phyloP scores from a whole-genome alignment of 192 early-diverging fungal species.

The Rhizoclosmatium sp. region DNA sequence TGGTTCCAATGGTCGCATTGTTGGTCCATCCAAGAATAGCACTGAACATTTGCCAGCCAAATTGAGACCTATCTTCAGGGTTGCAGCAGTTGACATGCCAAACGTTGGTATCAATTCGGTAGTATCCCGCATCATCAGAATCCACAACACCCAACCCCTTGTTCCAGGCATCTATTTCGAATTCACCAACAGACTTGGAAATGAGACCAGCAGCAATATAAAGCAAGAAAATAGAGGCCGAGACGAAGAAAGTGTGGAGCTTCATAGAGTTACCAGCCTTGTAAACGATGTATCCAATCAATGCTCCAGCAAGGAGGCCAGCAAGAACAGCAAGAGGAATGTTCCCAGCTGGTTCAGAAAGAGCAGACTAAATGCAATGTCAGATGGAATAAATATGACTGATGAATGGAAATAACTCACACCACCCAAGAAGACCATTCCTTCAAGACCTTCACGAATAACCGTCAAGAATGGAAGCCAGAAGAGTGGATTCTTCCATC shows the following conservation, averaged over 20 bases:
- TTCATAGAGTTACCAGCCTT: conserved; percentile 39
- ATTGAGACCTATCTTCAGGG: conserved; percentile 41
- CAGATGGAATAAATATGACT: background rate
- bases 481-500: conserved; percentile 61
- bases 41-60: conserved; percentile 77
- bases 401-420: conserved; percentile 43
- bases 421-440: conserved; percentile 88
- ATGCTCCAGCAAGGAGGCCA: conserved; percentile 72
- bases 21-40: conserved; percentile 82
- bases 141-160: background rate
- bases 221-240: conserved; percentile 75
- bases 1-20: conserved; percentile 75
- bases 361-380: background rate
- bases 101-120: conserved; percentile 24
- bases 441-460: conserved; percentile 86
- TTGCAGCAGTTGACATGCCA: conserved; percentile 64
- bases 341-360: conserved; percentile 59
- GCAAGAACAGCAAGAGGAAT: conserved; percentile 83
- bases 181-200: conserved; percentile 68
- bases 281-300: conserved; percentile 81
- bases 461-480: conserved; percentile 87
- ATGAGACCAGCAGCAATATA: conserved; percentile 87
- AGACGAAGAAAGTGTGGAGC: conserved; percentile 82
- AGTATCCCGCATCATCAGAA: conserved; percentile 24
- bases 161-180: conserved; percentile 73